These are phyloP conservation scores for Paramecium primaurelia DNA, from an alignment of 73 alveolate species.

Conservation along the genomic window DNA sequence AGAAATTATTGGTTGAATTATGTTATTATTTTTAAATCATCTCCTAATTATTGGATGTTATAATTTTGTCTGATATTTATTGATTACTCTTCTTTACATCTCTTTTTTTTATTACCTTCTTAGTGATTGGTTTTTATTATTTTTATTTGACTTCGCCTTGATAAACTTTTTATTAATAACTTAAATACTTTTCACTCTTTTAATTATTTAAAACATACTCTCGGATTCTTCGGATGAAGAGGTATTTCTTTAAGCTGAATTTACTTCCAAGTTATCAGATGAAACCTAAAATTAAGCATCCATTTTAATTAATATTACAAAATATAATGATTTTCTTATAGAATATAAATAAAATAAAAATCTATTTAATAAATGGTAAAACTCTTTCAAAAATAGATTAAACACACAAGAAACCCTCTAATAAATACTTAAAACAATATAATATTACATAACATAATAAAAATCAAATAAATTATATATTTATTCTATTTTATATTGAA, in stretches of 20 bases:
- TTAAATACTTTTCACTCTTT: not conserved
- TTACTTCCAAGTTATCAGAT: not conserved
- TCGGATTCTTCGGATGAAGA: not conserved
- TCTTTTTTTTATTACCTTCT: not conserved
- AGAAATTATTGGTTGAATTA: not conserved
- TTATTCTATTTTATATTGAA: too few relatives aligned
- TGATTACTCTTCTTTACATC: not conserved
- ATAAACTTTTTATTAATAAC: not conserved
- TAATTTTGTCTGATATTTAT: not conserved
- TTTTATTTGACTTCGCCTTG: not conserved
- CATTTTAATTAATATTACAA: not conserved
- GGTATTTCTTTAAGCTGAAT: not conserved
- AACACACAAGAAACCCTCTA: not conserved
- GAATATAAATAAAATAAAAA: not conserved
- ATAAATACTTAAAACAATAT: too few relatives aligned
- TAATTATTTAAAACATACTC: not conserved
- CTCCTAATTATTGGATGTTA: not conserved
- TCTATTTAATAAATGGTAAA: not conserved
- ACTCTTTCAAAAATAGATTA: not conserved
- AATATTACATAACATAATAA: too few relatives aligned
- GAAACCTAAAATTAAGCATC: not conserved
- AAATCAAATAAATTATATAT: too few relatives aligned
- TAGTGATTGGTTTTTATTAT: not conserved
- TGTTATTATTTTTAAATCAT: not conserved
- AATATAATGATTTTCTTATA: not conserved